These are phyloP conservation scores for Cylindrotheca fusiformis DNA, from an alignment of 108 stramenopile species.

Conservation along the genomic window DNA sequence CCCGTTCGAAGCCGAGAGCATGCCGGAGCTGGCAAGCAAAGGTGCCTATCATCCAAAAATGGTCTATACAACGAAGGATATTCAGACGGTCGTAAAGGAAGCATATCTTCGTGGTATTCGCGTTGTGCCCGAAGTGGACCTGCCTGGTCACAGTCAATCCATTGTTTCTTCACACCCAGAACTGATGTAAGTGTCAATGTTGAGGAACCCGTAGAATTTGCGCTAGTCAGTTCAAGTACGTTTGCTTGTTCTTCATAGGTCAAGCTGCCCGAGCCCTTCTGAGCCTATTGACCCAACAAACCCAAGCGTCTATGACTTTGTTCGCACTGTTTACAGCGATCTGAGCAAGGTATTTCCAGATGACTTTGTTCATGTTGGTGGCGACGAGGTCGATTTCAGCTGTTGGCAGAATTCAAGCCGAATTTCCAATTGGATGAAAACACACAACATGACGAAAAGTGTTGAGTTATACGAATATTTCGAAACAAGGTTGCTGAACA, in stretches of 20 bases:
- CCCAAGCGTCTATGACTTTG: slow-evolving; percentile 32
- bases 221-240: too few relatives aligned
- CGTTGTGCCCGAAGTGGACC: slow-evolving; percentile 70
- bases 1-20: slow-evolving; percentile 31
- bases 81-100: slow-evolving; percentile 44
- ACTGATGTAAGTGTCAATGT: slow-evolving; percentile 14
- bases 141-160: slow-evolving; percentile 65
- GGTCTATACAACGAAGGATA: slow-evolving; percentile 41
- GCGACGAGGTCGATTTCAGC: slow-evolving; percentile 58
- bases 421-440: slow-evolving; percentile 40
- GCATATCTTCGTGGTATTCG: slow-evolving; percentile 59
- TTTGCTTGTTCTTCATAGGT: too few relatives aligned
- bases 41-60: slow-evolving; percentile 40
- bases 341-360: slow-evolving; percentile 40
- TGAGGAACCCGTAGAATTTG: too few relatives aligned
- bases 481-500: slow-evolving; percentile 29
- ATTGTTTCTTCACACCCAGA: slow-evolving; percentile 35
- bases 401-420: slow-evolving; percentile 37
- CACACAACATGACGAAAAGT: slow-evolving; percentile 24
- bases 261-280: slow-evolving; percentile 20
- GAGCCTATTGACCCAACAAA: slow-evolving; percentile 40
- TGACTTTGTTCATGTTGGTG: slow-evolving; percentile 63
- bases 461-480: slow-evolving; percentile 38
- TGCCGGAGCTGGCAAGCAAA: slow-evolving; percentile 43
- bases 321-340: slow-evolving; percentile 38